Conservation (phyloP, 192 early-diverging fungal genomes). For the Chytriomyces sp. region DNA sequence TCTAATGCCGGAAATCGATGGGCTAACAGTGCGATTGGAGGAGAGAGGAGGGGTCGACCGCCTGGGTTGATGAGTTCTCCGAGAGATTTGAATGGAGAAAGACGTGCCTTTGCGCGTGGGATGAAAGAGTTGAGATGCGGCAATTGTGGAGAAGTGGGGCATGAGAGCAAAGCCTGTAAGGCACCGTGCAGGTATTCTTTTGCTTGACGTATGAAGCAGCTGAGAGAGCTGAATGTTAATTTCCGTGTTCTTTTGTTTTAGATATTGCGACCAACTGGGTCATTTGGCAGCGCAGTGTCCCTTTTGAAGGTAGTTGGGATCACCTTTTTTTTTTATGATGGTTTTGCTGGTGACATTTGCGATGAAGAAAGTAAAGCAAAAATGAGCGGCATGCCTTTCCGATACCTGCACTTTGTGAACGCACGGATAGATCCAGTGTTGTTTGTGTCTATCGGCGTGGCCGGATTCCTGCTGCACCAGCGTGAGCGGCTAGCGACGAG, state of each 20-base stretch:
- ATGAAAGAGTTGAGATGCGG: conserved; percentile 10
- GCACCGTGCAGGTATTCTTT: conserved; percentile 26
- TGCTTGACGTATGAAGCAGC: neutral
- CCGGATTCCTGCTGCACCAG: conserved; percentile 47
- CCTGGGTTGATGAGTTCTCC: conserved; percentile 9
- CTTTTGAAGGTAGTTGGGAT: neutral
- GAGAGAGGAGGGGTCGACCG: conserved; percentile 11
- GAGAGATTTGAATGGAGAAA: neutral
- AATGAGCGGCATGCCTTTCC: conserved; percentile 29
- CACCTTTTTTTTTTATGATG: neutral
- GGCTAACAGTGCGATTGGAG: conserved; percentile 16
- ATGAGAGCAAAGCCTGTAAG: conserved; percentile 7
- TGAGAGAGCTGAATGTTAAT: neutral
- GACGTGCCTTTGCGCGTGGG: conserved; percentile 24
- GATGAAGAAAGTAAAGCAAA: neutral
- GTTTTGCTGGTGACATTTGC: neutral
- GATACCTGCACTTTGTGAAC: conserved; percentile 42
- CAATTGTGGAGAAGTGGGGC: conserved; percentile 26
- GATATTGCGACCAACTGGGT: conserved; percentile 24
- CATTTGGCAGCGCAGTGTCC: conserved; percentile 32
- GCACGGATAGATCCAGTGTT: conserved; percentile 46
- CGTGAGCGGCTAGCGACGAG: conserved; percentile 13
- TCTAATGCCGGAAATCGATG: neutral
- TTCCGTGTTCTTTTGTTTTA: neutral
- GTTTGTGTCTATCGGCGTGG: conserved; percentile 46